Evolutionary conservation across 2,329 filamentous ascomycete genomes (phyloP).

Genomic region (Arthrobotrys sphaeroides): DNA sequence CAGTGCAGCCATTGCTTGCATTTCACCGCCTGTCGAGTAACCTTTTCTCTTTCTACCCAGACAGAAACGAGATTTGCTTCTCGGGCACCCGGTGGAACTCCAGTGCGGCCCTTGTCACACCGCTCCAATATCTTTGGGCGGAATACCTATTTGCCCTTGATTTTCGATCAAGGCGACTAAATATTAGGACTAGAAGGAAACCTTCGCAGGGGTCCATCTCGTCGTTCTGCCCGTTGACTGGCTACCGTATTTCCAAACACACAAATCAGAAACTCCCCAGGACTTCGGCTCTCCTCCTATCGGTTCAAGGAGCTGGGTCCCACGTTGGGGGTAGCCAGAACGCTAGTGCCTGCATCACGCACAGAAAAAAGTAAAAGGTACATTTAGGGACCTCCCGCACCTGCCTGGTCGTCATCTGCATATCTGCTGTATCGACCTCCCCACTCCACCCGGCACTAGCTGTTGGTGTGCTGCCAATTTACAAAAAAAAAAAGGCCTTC

Average conservation of each 20-base stretch:
- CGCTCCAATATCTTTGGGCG: slow-evolving; percentile 20
- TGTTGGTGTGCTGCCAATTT: slow-evolving; percentile 46
- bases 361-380: slow-evolving; percentile 52
- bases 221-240: slow-evolving; percentile 42
- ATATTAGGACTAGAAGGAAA: slow-evolving; percentile 42
- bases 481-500: slow-evolving; percentile 28
- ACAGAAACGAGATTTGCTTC: slow-evolving; percentile 40
- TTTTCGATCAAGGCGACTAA: slow-evolving; percentile 41
- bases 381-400: slow-evolving; percentile 53
- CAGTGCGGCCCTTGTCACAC: slow-evolving; percentile 50
- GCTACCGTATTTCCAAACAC: slow-evolving; percentile 46
- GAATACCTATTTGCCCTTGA: slow-evolving; percentile 43
- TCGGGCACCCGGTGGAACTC: slow-evolving; percentile 37
- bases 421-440: slow-evolving; percentile 43
- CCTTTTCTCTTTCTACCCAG: slow-evolving; percentile 23
- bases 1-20: slow-evolving; percentile 50
- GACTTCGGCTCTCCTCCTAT: slow-evolving; percentile 54
- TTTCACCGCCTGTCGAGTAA: slow-evolving; percentile 51
- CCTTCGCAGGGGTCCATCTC: slow-evolving; percentile 39
- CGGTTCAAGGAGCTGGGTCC: slow-evolving; percentile 51
- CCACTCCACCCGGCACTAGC: slow-evolving; percentile 48
- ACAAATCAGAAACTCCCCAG: slow-evolving; percentile 53
- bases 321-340: slow-evolving; percentile 45
- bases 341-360: slow-evolving; percentile 52
- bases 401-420: slow-evolving; percentile 53